Conservation (phyloP, 2,329 filamentous ascomycete genomes). For the Didymella sp. region DNA sequence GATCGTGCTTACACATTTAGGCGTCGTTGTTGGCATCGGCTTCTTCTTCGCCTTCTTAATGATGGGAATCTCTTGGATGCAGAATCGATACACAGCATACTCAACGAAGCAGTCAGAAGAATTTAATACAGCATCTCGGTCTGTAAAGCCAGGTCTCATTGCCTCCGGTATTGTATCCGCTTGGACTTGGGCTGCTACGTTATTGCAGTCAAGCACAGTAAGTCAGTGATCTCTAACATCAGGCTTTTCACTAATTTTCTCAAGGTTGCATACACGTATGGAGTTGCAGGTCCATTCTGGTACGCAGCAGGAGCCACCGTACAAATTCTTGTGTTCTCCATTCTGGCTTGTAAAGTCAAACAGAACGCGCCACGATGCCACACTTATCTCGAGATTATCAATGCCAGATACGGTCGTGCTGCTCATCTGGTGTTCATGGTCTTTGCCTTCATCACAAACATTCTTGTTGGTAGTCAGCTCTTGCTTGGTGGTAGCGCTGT, state of each 20-base stretch:
- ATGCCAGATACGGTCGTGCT: slow-evolving; percentile 49
- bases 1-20: slow-evolving; percentile 15
- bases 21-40: slow-evolving; percentile 58
- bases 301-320: slow-evolving; percentile 55
- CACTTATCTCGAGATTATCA: slow-evolving; percentile 53
- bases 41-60: slow-evolving; percentile 48
- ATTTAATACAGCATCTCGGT: slow-evolving; percentile 57
- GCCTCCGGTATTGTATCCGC: slow-evolving; percentile 57
- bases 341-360: slow-evolving; percentile 55
- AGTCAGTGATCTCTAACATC: background rate
- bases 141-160: slow-evolving; percentile 56
- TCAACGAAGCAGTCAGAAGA: slow-evolving; percentile 55
- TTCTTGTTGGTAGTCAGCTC: slow-evolving; percentile 53
- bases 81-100: slow-evolving; percentile 45
- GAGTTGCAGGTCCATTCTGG: slow-evolving; percentile 46
- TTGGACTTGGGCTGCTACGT: slow-evolving; percentile 59
- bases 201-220: slow-evolving; percentile 38
- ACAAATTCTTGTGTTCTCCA: slow-evolving; percentile 55
- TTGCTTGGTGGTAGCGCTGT: slow-evolving; percentile 55
- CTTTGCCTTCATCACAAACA: slow-evolving; percentile 53
- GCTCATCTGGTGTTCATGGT: slow-evolving; percentile 52
- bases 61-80: slow-evolving; percentile 49
- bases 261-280: slow-evolving; percentile 37
- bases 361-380: slow-evolving; percentile 51
- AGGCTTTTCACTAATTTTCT: background rate